Conservation (phyloP, 1,139 yeast species). For the Yamadazyma kanchanaburiensis region DNA sequence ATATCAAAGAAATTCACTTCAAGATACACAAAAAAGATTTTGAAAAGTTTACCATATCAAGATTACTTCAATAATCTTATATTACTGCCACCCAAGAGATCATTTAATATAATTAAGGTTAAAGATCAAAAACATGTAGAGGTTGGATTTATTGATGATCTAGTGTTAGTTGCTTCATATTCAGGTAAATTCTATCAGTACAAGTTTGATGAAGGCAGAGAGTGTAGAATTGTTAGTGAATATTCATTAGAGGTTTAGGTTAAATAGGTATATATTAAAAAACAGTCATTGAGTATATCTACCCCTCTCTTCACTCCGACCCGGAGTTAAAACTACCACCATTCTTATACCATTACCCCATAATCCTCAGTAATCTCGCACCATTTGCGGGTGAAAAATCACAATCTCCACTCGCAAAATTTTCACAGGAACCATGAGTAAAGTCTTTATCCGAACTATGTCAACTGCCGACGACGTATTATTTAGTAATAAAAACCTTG, state of each 20-base stretch:
- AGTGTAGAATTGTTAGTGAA: conserved; percentile 29
- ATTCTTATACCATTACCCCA: too few species aligned
- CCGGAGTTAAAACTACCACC: too few species aligned
- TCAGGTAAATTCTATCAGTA: conserved; percentile 41
- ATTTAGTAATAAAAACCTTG: conserved; percentile 58
- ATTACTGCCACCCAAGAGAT: conserved; percentile 44
- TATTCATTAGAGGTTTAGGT: conserved; percentile 4
- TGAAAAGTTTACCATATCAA: conserved; percentile 41
- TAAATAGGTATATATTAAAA: conserved; percentile 1
- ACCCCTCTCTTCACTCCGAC: background rate
- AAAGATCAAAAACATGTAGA: conserved; percentile 35
- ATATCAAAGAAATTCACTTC: conserved; percentile 24
- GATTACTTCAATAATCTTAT: conserved; percentile 41
- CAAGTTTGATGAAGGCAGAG: conserved; percentile 24
- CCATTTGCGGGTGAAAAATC: background rate
- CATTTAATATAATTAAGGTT: conserved; percentile 40
- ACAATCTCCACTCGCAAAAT: background rate
- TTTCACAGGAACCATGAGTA: background rate
- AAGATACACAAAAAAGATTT: conserved; percentile 37
- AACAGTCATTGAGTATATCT: background rate
- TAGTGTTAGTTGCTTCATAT: conserved; percentile 39
- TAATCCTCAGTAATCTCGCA: too few species aligned
- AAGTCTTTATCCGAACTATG: background rate
- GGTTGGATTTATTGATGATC: conserved; percentile 35
- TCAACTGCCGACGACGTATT: conserved; percentile 45